Evolutionary conservation across 2,329 filamentous ascomycete species (phyloP).

Genomic region (Cytospora piceae): DNA sequence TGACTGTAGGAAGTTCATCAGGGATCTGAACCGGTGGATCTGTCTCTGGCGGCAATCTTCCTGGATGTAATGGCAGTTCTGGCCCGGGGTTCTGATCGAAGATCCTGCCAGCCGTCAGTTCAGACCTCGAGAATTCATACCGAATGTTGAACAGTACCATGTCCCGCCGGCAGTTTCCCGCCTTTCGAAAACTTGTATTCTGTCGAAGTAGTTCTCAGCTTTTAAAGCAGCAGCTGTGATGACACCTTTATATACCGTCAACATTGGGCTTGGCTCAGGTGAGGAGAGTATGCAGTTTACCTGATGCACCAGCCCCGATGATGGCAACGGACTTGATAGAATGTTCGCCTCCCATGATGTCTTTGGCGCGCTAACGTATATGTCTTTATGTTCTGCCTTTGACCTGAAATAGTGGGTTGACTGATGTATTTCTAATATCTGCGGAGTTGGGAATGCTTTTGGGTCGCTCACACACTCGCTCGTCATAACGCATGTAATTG

Average conservation of each 20-base stretch:
- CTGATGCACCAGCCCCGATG: constrained; percentile 49
- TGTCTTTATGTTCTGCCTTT: neutral
- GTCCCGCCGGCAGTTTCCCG: constrained; percentile 49
- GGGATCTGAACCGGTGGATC: constrained; percentile 53
- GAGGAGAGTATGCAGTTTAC: constrained; percentile 34
- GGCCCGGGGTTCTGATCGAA: constrained; percentile 50
- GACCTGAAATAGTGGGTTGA: neutral
- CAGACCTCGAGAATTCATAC: neutral
- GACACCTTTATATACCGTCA: constrained; percentile 43
- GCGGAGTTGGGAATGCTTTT: constrained; percentile 9
- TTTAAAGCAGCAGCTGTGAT: constrained; percentile 51
- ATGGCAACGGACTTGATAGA: constrained; percentile 46
- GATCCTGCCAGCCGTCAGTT: constrained; percentile 45
- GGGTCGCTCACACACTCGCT: constrained; percentile 15
- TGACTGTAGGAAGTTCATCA: constrained; percentile 43
- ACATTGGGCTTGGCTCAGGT: too few species aligned
- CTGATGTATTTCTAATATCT: constrained; percentile 3
- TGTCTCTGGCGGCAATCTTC: constrained; percentile 47
- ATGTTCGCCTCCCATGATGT: constrained; percentile 31
- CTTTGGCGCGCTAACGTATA: neutral
- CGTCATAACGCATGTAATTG: constrained; percentile 29
- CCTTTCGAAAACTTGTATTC: constrained; percentile 48
- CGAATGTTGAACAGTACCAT: constrained; percentile 40
- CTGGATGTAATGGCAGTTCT: constrained; percentile 44
- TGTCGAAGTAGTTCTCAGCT: constrained; percentile 48